These are phyloP conservation scores for Phaeosphaeriaceae sp. DNA, from an alignment of 2,329 filamentous ascomycete genomes.

Conservation along the genomic window DNA sequence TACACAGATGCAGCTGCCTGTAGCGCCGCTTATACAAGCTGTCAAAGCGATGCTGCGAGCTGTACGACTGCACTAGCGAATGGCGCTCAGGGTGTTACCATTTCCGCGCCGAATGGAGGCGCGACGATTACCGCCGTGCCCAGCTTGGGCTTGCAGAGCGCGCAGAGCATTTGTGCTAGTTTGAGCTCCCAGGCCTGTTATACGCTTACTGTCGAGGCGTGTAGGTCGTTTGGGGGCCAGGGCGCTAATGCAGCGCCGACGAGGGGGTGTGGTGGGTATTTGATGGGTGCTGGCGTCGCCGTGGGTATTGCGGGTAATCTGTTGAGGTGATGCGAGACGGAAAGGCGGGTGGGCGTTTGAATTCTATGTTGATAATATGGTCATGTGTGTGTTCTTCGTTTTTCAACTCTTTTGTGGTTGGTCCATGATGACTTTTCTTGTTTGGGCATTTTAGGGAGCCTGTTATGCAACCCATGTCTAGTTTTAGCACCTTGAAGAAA, in stretches of 20 bases:
- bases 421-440: too few relatives aligned
- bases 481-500: background rate
- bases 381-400: background rate
- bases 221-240: constrained; percentile 48
- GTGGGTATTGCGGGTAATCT: constrained; percentile 54
- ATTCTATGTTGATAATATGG: constrained; percentile 33
- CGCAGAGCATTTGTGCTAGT: constrained; percentile 42
- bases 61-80: constrained; percentile 54
- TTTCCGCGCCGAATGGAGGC: constrained; percentile 57
- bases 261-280: constrained; percentile 23
- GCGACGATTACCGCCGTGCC: constrained; percentile 56
- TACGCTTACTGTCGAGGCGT: constrained; percentile 56
- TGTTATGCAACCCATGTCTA: background rate
- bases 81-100: constrained; percentile 58
- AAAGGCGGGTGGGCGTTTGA: constrained; percentile 4
- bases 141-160: constrained; percentile 35
- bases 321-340: constrained; percentile 21
- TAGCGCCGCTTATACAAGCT: constrained; percentile 61
- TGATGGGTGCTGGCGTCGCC: constrained; percentile 28
- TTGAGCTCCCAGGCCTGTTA: constrained; percentile 56
- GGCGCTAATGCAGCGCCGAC: constrained; percentile 36
- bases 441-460: too few relatives aligned
- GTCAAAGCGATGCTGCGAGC: constrained; percentile 54
- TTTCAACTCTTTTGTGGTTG: too few relatives aligned
- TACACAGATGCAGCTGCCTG: constrained; percentile 60